Evolutionary conservation across 2,329 filamentous ascomycete genomes (phyloP), one percentile per base, ranked within the genome.

Genomic region (Calonectria hongkongensis): DNA sequence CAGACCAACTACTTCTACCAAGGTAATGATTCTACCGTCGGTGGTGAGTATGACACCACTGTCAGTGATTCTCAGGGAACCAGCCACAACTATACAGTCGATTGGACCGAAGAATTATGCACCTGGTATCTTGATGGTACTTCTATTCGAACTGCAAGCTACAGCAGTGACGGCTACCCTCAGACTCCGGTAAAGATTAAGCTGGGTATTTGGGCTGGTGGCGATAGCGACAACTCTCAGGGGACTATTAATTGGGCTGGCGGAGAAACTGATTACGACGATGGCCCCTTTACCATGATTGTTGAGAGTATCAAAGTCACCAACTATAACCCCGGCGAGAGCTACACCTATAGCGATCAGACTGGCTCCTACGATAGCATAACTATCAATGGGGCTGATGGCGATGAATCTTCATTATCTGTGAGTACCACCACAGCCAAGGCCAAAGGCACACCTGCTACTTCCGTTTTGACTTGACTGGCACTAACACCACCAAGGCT

Each of bases 1-100:
- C 96, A 98, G 86, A 93, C 91, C 82, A 97, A 97, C 86, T 97
- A 95, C 87, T 94, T 94, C 84, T 90, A 91, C 85, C 93, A 94
- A 87, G 93, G 93, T 73, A 86, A 94, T 85, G 91, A 89, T 71
- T 89, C 89, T 21, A 88, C 88, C 71, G 95, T 91, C 83, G 91
- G 94, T 85, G 92, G 93, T 75, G 92, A 90, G 81, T 87, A 87
- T 68, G 92, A 90, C 86, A 88, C 91, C 79, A 74, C 85, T 21
- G 88, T 94, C 64, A 77, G 83, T 74, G 85, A 86, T 78, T 88
- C 92, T 21, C 84, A 86, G 76, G 89, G 90, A 45, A 84, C 84
- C 10, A 88, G 86, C 80, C 91, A 94, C 87, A 93, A 88, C 67
- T 94, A 94, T 84, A 83, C 88, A 25, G 81, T 94, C 73, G 89